A percentile compares a stretch with the other conserved stretches of the same genome.
phyloP scores from a whole-genome alignment of 73 alveolate species.

The Paramecium primaurelia region DNA sequence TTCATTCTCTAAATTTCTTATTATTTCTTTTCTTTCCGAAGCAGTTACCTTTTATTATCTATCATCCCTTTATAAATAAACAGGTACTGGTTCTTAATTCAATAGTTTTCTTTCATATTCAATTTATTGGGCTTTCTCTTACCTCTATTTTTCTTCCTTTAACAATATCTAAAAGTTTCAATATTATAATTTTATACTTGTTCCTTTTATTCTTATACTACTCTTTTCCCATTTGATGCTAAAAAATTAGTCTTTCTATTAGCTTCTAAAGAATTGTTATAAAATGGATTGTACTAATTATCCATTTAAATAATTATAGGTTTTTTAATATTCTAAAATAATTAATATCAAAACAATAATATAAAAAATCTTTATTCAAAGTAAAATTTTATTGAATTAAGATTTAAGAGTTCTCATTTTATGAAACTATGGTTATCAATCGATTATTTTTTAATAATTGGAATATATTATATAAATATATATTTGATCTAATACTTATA shows the following conservation, averaged over 20 bases:
- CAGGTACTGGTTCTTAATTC: background rate
- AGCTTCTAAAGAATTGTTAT: background rate
- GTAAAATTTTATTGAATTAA: background rate
- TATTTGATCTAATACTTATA: too few relatives aligned
- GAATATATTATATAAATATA: too few relatives aligned
- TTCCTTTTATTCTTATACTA: background rate
- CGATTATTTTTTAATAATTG: too few relatives aligned
- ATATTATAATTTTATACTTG: background rate
- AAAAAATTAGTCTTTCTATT: background rate
- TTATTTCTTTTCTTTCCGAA: background rate
- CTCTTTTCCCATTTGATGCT: conserved; percentile 15
- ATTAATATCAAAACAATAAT: background rate
- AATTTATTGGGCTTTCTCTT: conserved; percentile 12
- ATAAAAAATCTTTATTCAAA: background rate
- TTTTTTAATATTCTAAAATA: background rate
- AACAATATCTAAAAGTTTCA: background rate
- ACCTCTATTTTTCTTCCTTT: conserved; percentile 5
- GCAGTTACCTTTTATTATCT: background rate
- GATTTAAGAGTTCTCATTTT: background rate
- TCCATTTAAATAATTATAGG: background rate
- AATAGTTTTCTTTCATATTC: background rate
- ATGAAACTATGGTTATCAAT: too few relatives aligned
- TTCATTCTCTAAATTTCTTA: conserved; percentile 16
- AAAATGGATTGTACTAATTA: background rate
- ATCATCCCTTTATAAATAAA: background rate